Percentiles rank a stretch among this genome's conserved stretches.
phyloP scores from a whole-genome alignment of 257 asterid genomes.

The Osmanthus fragrans region DNA sequence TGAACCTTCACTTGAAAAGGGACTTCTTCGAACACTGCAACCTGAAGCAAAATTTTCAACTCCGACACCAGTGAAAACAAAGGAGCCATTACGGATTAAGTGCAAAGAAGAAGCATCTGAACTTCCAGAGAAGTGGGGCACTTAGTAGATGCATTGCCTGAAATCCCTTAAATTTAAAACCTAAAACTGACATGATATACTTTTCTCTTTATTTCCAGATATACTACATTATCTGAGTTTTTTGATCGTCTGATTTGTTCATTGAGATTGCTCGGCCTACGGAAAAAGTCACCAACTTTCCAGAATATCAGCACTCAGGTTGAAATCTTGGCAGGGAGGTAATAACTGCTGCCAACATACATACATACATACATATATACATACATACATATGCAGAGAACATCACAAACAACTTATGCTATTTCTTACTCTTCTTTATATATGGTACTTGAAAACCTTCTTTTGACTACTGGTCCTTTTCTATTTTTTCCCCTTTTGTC shows the following conservation, averaged over 20 bases:
- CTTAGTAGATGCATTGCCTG: conserved; percentile 19
- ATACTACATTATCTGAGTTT: conserved; percentile 41
- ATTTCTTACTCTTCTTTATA: conserved; percentile 3
- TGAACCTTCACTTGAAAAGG: conserved; percentile 23
- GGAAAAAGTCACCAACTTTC: conserved; percentile 58
- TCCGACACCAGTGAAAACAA: conserved; percentile 62
- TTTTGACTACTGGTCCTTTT: conserved; percentile 11
- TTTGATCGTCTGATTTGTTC: conserved; percentile 67
- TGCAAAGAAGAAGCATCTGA: conserved; percentile 30
- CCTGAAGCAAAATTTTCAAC: conserved; percentile 42
- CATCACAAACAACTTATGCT: neutral
- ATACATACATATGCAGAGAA: neutral
- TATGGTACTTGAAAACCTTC: neutral
- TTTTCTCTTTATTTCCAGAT: conserved; percentile 46
- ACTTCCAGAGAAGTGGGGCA: conserved; percentile 68
- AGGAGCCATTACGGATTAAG: conserved; percentile 47
- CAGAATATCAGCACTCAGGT: conserved; percentile 60
- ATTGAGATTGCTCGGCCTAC: conserved; percentile 61
- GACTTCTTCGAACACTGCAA: conserved; percentile 22
- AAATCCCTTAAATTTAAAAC: neutral
- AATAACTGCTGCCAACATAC: neutral
- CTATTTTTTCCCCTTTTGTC: conserved; percentile 23
- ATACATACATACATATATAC: too few species aligned
- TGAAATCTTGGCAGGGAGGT: conserved; percentile 73
- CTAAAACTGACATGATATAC: neutral